Base-by-base conservation (phyloP, 2,329 filamentous ascomycete genomes). In the Coccinonectria pachysandricola region DNA sequence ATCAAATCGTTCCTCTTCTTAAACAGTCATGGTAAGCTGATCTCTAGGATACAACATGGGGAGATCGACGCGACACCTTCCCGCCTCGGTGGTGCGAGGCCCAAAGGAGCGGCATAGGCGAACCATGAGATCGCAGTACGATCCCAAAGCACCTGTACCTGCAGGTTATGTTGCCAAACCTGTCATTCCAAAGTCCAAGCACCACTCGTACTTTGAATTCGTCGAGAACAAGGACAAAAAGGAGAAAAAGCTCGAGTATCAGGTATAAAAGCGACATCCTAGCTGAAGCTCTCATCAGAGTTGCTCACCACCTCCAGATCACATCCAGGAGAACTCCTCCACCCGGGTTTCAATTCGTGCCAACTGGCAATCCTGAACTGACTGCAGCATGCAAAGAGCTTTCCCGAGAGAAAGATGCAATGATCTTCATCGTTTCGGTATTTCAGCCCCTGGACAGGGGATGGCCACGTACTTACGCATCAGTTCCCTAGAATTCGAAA, bases 391-490 rank as follows among this genome's bases (percentile, higher is more conserved):
- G 75, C 59, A 79, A 79, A 50, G 74, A 79, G 41, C 49, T 77
- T 12, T 79, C 74, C 2, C 62, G 75, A 36, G 68, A 75, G 39
- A 59, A 61, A 26, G 72, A 64, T 40, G 71, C 70, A 22, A 70
- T 75, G 65, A 69, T 78, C 10, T 79, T 75, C 40, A 76, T 79
- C 31, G 74, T 79, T 24, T 74, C 72, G 43, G 74, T 76, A 61
- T 7, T 19, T 10, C 17, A 7, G 10, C 17, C 17, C 17, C 17
- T 10, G 10, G 17, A 19, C 17, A 19, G 7, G 17, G 17, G 10
- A 19, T 19, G 10, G 17, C 17, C 17, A 19, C n/a, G n/a, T 23
- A 32, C 37, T 38, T 26, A 42, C 27, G 12, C 32, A 19, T 21
- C 21, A 15, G 18, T 13, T 7, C 7, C 25, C n/a, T 30, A 56